These are phyloP conservation scores for Mortierella antarctica DNA, from an alignment of 192 early-diverging fungal genomes.

Conservation along the genomic window DNA sequence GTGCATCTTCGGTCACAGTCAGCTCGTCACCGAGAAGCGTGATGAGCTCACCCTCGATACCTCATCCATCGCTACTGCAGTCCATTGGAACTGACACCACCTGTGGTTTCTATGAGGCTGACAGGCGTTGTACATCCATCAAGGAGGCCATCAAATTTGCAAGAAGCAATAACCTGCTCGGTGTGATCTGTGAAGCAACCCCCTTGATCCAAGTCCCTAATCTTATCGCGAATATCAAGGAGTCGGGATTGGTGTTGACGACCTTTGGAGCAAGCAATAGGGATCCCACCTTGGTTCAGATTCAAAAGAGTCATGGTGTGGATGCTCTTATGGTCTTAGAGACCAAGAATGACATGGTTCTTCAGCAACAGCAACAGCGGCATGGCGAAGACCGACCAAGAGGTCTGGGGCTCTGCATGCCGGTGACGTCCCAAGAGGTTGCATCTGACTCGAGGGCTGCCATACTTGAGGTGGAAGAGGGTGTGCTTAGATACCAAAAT, in stretches of 20 bases:
- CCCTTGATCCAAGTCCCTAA: conserved; percentile 91
- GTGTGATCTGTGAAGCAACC: conserved; percentile 90
- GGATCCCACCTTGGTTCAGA: conserved; percentile 62
- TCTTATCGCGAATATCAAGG: conserved; percentile 93
- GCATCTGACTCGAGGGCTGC: neutral
- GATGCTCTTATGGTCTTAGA: conserved; percentile 84
- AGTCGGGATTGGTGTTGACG: conserved; percentile 89
- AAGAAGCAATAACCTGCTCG: conserved; percentile 90
- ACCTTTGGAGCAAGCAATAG: conserved; percentile 87
- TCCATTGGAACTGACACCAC: neutral
- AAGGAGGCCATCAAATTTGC: conserved; percentile 97
- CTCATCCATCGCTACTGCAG: neutral
- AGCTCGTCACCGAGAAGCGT: conserved; percentile 14
- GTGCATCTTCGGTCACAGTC: conserved; percentile 28
- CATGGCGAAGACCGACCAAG: neutral
- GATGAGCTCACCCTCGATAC: conserved; percentile 8
- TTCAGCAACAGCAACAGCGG: neutral
- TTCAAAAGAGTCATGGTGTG: conserved; percentile 86
- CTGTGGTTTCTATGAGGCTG: conserved; percentile 45
- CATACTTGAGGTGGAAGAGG: conserved; percentile 27
- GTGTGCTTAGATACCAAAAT: conserved; percentile 45
- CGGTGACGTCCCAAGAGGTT: neutral
- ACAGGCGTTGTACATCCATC: conserved; percentile 70
- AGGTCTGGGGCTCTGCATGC: neutral
- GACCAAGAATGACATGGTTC: neutral